Conservation (phyloP, 352 stramenopile genomes). For the Phytophthora uliginosa region DNA sequence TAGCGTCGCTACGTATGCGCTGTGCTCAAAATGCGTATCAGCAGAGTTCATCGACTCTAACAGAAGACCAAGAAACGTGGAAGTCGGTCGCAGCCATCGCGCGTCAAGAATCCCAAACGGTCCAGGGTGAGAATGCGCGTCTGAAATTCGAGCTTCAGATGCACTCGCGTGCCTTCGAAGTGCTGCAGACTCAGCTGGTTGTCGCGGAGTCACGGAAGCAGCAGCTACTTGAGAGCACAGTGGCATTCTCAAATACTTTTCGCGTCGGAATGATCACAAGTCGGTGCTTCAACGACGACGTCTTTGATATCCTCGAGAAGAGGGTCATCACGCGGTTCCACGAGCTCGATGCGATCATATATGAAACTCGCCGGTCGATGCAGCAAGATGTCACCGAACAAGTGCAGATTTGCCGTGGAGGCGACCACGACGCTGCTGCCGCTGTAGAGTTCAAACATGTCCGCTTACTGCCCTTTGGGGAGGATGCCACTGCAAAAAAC, state of each 20-base stretch:
- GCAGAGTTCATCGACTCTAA: background rate
- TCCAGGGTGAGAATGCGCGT: slow-evolving; percentile 14
- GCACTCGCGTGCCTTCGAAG: slow-evolving; percentile 3
- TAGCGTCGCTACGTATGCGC: slow-evolving; percentile 5
- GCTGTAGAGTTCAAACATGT: slow-evolving; percentile 21
- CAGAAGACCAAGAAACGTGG: slow-evolving; percentile 18
- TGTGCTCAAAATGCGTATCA: background rate
- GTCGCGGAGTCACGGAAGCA: slow-evolving; percentile 1
- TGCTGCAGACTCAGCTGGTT: slow-evolving; percentile 11
- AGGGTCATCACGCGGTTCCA: slow-evolving; percentile 21
- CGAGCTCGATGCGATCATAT: slow-evolving; percentile 20
- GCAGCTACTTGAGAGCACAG: background rate
- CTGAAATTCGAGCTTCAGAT: slow-evolving; percentile 18
- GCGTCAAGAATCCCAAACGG: slow-evolving; percentile 9
- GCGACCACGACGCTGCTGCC: slow-evolving; percentile 1
- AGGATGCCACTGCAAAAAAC: slow-evolving; percentile 4
- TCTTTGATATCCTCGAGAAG: slow-evolving; percentile 20
- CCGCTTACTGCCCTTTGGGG: slow-evolving; percentile 18
- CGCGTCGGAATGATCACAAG: slow-evolving; percentile 14
- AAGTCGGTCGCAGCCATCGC: slow-evolving; percentile 24
- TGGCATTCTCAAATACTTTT: slow-evolving; percentile 5
- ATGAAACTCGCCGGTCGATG: slow-evolving; percentile 7
- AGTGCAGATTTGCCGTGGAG: slow-evolving; percentile 19
- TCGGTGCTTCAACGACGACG: slow-evolving; percentile 3
- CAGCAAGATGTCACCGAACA: background rate